Base-by-base conservation (phyloP, 148 eudicot genomes). In the Drosera capensis region DNA sequence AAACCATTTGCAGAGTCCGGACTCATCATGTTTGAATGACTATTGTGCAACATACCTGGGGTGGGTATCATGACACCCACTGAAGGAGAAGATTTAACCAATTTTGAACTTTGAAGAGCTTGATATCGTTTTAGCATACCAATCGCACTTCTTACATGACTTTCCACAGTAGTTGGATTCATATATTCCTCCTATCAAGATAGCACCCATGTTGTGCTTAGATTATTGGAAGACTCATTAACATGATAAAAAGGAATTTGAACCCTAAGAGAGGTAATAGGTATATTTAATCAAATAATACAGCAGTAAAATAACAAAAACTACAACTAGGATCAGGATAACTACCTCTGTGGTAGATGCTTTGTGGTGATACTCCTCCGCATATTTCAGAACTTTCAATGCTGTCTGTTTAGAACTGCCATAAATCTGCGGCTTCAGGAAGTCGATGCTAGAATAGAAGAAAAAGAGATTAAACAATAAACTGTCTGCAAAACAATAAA, bases 11-110 rank as follows among this genome's bases (percentile, higher is more conserved):
- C 52, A 30, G 86, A 54, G 18, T 90, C 70, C 5, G 86, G 48
- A 36, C 66, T 67, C 56, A 64, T 51, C 55, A 70, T 25, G 61
- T 57, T 79, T 51, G 88, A 68, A 63, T 68, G 76, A 40, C 72
- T 77, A 64, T 49, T 61, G 42, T 64, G 79, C 23, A 61, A 70
- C 79, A 81, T 69, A 49, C 99, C 88, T 38, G 99, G 99, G 46
- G 95, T 92, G 49, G 99, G 99, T 51, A 92, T 92, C 99, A 85
- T 92, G 20, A 95, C 73, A 59, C 88, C 82, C 59, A 74, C 49
- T 20, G 82, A 62, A 65, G 74, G 49, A 38, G 79, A 65, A 54
- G 86, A 61, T 61, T 70, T 79, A 46, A 59, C 64, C 44, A 62
- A 74, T 53, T 71, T 85, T 20, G 82, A 30, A 55, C 60, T 66